These are phyloP conservation scores for Ceratocystis harringtonii DNA, from an alignment of 2,329 filamentous ascomycete genomes.

Conservation along the genomic window DNA sequence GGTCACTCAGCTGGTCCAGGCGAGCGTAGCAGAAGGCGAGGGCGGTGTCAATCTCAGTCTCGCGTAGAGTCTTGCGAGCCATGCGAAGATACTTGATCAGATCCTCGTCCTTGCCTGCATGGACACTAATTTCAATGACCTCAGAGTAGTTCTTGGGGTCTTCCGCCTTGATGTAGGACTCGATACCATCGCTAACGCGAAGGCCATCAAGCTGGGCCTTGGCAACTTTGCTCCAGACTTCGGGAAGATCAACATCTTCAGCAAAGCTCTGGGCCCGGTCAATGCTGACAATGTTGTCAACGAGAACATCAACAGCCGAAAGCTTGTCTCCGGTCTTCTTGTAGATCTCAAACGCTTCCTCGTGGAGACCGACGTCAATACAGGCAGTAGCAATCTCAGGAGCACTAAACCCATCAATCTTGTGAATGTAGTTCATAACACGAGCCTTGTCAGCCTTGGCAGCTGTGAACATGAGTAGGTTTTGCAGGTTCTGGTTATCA, in stretches of 20 bases:
- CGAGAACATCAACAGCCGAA: conserved; percentile 76
- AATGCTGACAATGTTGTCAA: conserved; percentile 95
- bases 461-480: conserved; percentile 88
- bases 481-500: conserved; percentile 92
- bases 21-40: conserved; percentile 89
- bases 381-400: conserved; percentile 87
- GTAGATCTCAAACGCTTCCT: conserved; percentile 96
- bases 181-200: conserved; percentile 79
- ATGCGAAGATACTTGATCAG: conserved; percentile 93
- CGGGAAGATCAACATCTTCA: conserved; percentile 80
- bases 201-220: conserved; percentile 96
- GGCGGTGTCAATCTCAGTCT: conserved; percentile 83
- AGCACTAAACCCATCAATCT: conserved; percentile 74
- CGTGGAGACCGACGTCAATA: conserved; percentile 85
- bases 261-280: conserved; percentile 93
- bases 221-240: conserved; percentile 96
- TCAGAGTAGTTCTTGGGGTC: conserved; percentile 89
- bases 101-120: conserved; percentile 94
- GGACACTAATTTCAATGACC: conserved; percentile 89
- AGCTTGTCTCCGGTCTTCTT: conserved; percentile 91
- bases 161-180: conserved; percentile 90
- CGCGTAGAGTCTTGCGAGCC: conserved; percentile 91
- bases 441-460: conserved; percentile 91
- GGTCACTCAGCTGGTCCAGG: conserved; percentile 76
- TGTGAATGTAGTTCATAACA: conserved; percentile 92